Evolutionary conservation across 164 flowering plant species (phyloP), one percentile per base, ranked within the genome.

Genomic region (Platanus orientalis): DNA sequence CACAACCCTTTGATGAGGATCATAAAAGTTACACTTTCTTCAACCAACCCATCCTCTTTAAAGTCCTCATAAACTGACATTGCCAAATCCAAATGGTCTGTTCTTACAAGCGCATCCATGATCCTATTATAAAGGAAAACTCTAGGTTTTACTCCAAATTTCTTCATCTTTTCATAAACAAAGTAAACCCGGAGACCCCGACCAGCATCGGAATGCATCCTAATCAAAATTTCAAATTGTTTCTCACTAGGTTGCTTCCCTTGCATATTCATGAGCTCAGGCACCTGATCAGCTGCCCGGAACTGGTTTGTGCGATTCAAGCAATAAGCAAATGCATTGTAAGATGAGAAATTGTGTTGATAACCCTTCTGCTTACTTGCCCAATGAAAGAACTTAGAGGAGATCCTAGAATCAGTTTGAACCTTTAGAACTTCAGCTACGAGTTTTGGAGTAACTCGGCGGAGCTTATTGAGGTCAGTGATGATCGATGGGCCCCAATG

Each of bases 321-420:
- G 57, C 92, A 89, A 74, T 89, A 87, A 29, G 96, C 84, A 45
- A 86, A 81, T 7, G 99, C 97, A 71, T 95, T 92, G 58, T 88
- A 95, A 19, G 88, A 74, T 47, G 85, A 79, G 45, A 75, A 95
- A 71, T 78, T 81, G 55, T 95, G 97, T 51, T 70, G 71, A 55
- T 72, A 91, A 10, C 99, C 99, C 79, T 91, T 94, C 52, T 94
- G 99, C 78, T 85, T 94, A 69, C 96, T 89, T 20, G 97, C 96
- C 96, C 97, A 94, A 59, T 79, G 81, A 71, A 94, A 94, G 78
- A 94, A 91, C 78, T 81, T 83, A 70, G 97, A 76, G 7, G 85
- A 84, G 19, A 86, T 45, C 10, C 54, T 65, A 17, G 96, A 82
- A 70, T 89, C 82, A 25, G 65, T 72, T 63, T 83, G 82, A 14